Percentiles rank a stretch among this genome's conserved stretches.
Conservation (phyloP, 2,329 filamentous ascomycete species). For the Fusarium lyarnte region DNA sequence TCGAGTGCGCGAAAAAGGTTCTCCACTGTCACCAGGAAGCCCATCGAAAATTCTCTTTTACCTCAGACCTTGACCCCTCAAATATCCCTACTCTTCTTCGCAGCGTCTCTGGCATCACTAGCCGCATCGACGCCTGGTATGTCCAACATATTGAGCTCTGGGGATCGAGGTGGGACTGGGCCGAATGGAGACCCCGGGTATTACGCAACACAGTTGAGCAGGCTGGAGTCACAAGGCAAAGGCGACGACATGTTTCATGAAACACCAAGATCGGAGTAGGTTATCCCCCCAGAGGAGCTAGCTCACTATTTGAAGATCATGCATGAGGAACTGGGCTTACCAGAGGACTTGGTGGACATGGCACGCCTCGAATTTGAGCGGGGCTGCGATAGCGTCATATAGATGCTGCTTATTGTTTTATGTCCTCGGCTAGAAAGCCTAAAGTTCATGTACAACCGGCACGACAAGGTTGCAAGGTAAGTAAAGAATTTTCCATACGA, state of each 20-base stretch:
- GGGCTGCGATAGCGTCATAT: neutral
- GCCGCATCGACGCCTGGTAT: neutral
- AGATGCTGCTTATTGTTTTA: neutral
- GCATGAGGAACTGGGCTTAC: neutral
- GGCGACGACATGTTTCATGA: neutral
- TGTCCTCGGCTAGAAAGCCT: neutral
- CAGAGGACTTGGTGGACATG: neutral
- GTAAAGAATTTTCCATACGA: neutral
- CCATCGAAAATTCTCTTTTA: neutral
- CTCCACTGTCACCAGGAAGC: neutral
- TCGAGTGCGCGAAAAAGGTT: accelerated
- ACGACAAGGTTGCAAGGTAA: neutral
- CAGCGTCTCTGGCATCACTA: neutral
- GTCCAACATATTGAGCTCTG: neutral
- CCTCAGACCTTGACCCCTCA: neutral
- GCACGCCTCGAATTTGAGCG: neutral
- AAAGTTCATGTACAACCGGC: neutral
- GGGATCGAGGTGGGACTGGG: neutral
- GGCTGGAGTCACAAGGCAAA: neutral
- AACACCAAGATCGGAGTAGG: neutral
- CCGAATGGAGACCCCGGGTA: neutral
- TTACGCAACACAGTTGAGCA: neutral
- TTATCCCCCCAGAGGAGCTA: neutral
- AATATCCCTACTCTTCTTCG: neutral
- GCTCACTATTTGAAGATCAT: neutral